Evolutionary conservation across 495 filamentous ascomycete genomes (phyloP).

Genomic region (Penicillium arizonense): DNA sequence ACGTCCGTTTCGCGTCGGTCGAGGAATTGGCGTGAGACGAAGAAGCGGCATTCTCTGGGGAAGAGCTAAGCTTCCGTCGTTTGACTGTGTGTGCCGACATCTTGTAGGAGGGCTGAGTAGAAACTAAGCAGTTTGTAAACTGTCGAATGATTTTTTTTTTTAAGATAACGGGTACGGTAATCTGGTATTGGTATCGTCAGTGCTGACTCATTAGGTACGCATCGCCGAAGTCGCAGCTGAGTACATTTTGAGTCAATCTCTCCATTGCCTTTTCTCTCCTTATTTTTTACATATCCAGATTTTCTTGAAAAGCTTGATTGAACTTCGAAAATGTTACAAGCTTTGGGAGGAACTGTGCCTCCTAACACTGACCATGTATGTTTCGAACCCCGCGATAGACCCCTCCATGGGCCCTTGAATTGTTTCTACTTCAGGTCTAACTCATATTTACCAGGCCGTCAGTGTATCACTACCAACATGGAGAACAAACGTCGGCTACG

Average conservation of each 20-base stretch:
- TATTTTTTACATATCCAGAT: not conserved
- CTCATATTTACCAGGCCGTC: constrained; percentile 64
- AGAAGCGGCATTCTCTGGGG: constrained; percentile 21
- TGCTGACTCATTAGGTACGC: constrained; percentile 15
- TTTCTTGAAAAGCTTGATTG: not conserved
- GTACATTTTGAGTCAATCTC: constrained; percentile 1
- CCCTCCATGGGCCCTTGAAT: constrained; percentile 15
- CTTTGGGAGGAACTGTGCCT: constrained; percentile 42
- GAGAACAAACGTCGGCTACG: constrained; percentile 85
- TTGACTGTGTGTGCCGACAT: constrained; percentile 38
- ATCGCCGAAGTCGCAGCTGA: constrained; percentile 36
- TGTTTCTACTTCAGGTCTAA: not conserved
- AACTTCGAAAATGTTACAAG: constrained; percentile 37
- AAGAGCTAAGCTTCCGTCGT: constrained; percentile 38
- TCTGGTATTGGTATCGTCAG: not conserved
- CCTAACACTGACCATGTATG: constrained; percentile 57
- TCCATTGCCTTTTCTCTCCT: constrained; percentile 2
- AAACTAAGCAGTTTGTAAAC: not conserved
- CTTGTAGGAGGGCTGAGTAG: not conserved
- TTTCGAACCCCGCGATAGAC: constrained; percentile 26
- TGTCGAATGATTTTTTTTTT: constrained; percentile 20
- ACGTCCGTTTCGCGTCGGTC: not conserved
- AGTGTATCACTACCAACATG: constrained; percentile 96
- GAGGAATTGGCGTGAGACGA: constrained; percentile 5
- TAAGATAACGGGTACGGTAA: constrained; percentile 18